Evolutionary conservation across 345 rosid genomes (phyloP).

Genomic region (Stellera chamaejasme): DNA sequence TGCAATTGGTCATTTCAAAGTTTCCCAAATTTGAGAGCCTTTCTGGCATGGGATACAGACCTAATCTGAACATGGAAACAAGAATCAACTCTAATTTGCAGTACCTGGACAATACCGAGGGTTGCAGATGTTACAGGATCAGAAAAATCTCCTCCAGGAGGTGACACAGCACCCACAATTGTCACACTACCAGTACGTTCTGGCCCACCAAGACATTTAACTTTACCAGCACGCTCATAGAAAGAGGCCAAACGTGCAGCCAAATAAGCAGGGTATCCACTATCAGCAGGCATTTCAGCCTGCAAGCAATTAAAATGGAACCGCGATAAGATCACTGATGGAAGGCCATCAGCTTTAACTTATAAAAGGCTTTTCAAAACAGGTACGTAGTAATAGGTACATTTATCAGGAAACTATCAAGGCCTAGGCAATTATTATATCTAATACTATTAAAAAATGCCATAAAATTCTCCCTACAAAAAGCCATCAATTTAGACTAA

Average conservation of each 20-base stretch:
- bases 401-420: not conserved
- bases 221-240: conserved; percentile 99
- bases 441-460: too few species aligned
- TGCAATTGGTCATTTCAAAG: too few species aligned
- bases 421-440: too few species aligned
- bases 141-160: conserved; percentile 99
- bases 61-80: not conserved
- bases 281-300: conserved; percentile 99
- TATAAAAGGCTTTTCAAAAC: not conserved
- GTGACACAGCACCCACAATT: conserved; percentile 99
- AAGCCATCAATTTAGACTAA: too few species aligned
- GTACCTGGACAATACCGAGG: conserved; percentile 98
- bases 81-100: not conserved
- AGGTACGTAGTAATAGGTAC: not conserved
- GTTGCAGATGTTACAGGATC: conserved; percentile 99
- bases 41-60: too few species aligned
- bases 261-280: conserved; percentile 99
- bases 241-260: conserved; percentile 99
- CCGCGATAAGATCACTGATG: conserved; percentile 2
- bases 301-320: conserved; percentile 26
- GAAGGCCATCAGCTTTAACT: not conserved
- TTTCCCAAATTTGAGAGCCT: too few species aligned
- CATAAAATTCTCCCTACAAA: too few species aligned
- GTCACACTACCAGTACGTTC: conserved; percentile 99
- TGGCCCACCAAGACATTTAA: conserved; percentile 96